A percentile compares a stretch with the other conserved stretches of the same genome.
These are phyloP conservation scores for Prunus campanulata DNA, from an alignment of 306 rosid species.

Conservation along the genomic window DNA sequence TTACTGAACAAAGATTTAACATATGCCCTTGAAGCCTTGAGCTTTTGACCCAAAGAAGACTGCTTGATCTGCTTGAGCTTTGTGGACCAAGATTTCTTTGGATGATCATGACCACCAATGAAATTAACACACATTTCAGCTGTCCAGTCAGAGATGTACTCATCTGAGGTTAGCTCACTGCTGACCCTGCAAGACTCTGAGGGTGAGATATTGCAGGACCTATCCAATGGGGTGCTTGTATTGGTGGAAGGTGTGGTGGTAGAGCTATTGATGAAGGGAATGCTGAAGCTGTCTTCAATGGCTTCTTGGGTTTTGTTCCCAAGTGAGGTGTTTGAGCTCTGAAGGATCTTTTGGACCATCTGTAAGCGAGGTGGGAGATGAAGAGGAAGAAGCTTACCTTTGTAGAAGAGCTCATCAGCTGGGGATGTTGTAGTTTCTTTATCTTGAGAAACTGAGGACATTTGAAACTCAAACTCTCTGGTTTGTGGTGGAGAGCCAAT, in stretches of 20 bases:
- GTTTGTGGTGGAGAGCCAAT: constrained; percentile 50
- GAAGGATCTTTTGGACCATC: constrained; percentile 71
- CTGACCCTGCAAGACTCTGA: constrained; percentile 72
- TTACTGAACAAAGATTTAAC: constrained; percentile 66
- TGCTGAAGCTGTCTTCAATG: constrained; percentile 33
- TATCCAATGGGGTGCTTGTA: constrained; percentile 25
- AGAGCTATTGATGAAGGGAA: constrained; percentile 30
- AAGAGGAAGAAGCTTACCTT: constrained; percentile 96
- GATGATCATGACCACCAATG: constrained; percentile 20
- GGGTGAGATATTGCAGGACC: constrained; percentile 48
- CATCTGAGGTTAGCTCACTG: constrained; percentile 62
- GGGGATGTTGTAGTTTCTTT: constrained; percentile 54
- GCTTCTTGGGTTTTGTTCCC: constrained; percentile 27
- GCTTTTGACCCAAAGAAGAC: constrained; percentile 47
- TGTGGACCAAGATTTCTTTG: constrained; percentile 61
- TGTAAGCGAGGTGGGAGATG: constrained; percentile 89
- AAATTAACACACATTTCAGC: constrained; percentile 34
- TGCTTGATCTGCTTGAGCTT: constrained; percentile 69
- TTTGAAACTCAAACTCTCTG: constrained; percentile 93
- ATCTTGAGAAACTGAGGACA: constrained; percentile 48
- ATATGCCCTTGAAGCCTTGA: constrained; percentile 69
- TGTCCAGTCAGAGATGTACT: constrained; percentile 44
- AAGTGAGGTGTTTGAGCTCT: constrained; percentile 31
- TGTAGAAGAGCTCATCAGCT: constrained; percentile 95
- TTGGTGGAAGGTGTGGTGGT: constrained; percentile 10